Conservation (phyloP, 2,329 filamentous ascomycete genomes). For the Trichoderma sp. region DNA sequence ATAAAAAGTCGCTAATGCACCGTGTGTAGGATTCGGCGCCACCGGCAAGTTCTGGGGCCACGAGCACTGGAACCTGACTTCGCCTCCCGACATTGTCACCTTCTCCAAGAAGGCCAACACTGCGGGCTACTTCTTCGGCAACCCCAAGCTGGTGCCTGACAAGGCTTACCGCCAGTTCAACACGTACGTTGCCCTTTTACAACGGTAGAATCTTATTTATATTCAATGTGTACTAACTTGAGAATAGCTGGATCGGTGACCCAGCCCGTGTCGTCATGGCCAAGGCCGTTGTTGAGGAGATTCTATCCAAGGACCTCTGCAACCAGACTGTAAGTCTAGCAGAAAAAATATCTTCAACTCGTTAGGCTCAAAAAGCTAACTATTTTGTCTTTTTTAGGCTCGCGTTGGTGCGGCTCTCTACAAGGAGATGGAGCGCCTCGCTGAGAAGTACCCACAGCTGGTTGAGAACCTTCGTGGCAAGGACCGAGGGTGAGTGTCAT, state of each 20-base stretch:
- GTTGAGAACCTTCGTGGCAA: conserved; percentile 77
- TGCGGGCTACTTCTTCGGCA: conserved; percentile 80
- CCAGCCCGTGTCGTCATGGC: conserved; percentile 76
- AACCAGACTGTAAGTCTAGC: conserved; percentile 52
- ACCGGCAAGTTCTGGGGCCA: conserved; percentile 88
- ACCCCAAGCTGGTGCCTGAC: conserved; percentile 74
- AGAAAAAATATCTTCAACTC: neutral
- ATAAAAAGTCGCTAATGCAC: conserved; percentile 1
- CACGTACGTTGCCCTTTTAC: conserved; percentile 48
- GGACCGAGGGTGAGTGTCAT: conserved; percentile 57
- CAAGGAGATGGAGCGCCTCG: conserved; percentile 63
- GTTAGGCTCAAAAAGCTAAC: conserved; percentile 2
- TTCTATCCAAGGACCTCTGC: conserved; percentile 69
- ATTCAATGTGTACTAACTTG: neutral
- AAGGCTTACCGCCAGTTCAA: conserved; percentile 87
- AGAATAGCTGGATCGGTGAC: conserved; percentile 72
- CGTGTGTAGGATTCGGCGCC: conserved; percentile 64
- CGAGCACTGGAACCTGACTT: conserved; percentile 75
- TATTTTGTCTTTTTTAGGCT: conserved; percentile 41
- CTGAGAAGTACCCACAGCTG: conserved; percentile 67
- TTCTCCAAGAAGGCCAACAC: conserved; percentile 88
- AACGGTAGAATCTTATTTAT: neutral
- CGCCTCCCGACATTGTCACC: conserved; percentile 83
- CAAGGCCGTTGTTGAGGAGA: conserved; percentile 76
- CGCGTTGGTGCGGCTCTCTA: conserved; percentile 71